These are phyloP conservation scores for Suhomyces bokatorum DNA, from an alignment of 1,139 yeast species.

Conservation along the genomic window DNA sequence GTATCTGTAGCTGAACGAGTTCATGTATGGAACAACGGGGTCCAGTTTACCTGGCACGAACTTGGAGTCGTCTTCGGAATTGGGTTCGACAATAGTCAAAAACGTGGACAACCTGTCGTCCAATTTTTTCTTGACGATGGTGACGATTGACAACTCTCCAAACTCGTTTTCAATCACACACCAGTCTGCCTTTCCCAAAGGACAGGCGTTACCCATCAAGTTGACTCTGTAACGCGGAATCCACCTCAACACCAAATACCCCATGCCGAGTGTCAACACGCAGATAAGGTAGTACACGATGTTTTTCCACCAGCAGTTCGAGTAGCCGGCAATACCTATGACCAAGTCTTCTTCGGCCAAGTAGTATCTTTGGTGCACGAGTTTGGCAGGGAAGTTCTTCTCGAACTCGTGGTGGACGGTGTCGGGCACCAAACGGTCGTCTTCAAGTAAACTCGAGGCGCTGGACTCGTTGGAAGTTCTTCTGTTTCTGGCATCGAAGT, in stretches of 20 bases:
- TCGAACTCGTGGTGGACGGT: slow-evolving; percentile 42
- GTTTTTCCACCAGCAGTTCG: slow-evolving; percentile 49
- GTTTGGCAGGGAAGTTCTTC: slow-evolving; percentile 42
- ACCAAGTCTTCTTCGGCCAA: slow-evolving; percentile 94
- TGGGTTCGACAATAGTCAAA: slow-evolving; percentile 37
- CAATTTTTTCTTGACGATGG: slow-evolving; percentile 59
- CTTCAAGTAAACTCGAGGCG: slow-evolving; percentile 17
- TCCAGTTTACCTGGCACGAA: slow-evolving; percentile 36
- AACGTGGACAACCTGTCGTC: slow-evolving; percentile 72
- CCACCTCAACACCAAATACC: slow-evolving; percentile 79
- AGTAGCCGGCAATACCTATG: slow-evolving; percentile 90
- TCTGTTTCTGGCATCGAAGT: slow-evolving; percentile 32
- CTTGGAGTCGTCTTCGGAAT: slow-evolving; percentile 17
- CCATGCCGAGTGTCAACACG: slow-evolving; percentile 63
- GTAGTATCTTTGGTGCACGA: slow-evolving; percentile 74
- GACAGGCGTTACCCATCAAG: slow-evolving; percentile 62
- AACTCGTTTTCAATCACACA: slow-evolving; percentile 90
- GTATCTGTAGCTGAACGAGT: slow-evolving; percentile 78
- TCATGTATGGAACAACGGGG: slow-evolving; percentile 69
- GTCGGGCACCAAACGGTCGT: slow-evolving; percentile 15
- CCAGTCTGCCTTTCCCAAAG: slow-evolving; percentile 87
- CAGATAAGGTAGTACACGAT: slow-evolving; percentile 57
- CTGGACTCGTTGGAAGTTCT: slow-evolving; percentile 31
- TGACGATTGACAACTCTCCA: slow-evolving; percentile 73
- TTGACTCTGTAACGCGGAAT: slow-evolving; percentile 72